Evolutionary conservation across 805 yeast genomes (phyloP), one percentile per base, ranked within the genome.

Genomic region (Ogataea ganodermae): DNA sequence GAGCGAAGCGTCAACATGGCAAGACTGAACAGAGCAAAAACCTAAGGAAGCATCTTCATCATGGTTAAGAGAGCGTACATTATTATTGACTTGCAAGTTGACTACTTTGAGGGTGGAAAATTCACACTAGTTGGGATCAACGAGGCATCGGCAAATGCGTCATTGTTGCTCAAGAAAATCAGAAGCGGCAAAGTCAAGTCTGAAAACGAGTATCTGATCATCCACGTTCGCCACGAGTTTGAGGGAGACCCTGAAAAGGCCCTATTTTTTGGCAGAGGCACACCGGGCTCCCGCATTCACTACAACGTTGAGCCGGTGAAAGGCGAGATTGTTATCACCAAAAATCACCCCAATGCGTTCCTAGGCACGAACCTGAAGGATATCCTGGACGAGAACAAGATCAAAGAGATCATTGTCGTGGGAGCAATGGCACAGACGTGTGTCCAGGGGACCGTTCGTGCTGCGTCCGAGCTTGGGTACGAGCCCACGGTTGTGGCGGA

Each of bases 341-440:
- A 45, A 32, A 39, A 40, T 20, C 7, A 23, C 3, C 49, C 49
- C 3, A 45, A 40, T 24, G 30, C 49, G 10, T 45, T 45, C 23
- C 6, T 45, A 3, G 35, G 27, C 18, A 45, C 49, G 3, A 21
- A 45, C 6, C 20, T 45, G 28, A 21, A 45, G 28, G 13, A 31
- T 9, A 31, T 45, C 16, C 31, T 45, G 5, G 38, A 31, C 32
- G 27, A 32, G 14, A 30, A 40, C 5, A 35, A 31, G 8, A 35
- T 45, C 17, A 27, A 40, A 18, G 28, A 32, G 13, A 14, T 45
- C 6, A 18, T 39, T 26, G 17, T 45, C 12, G 49, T 45, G 10
- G 49, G 49, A 5, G 49, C 49, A 21, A 45, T 45, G 49, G 35
- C 44, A 3, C 49, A 45, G 20, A 39, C 35, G 16, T 45, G 49